A percentile compares a stretch with the other conserved stretches of the same genome.
Conservation (phyloP, 1,139 yeast genomes). For the Diutina pseudorugosa region DNA sequence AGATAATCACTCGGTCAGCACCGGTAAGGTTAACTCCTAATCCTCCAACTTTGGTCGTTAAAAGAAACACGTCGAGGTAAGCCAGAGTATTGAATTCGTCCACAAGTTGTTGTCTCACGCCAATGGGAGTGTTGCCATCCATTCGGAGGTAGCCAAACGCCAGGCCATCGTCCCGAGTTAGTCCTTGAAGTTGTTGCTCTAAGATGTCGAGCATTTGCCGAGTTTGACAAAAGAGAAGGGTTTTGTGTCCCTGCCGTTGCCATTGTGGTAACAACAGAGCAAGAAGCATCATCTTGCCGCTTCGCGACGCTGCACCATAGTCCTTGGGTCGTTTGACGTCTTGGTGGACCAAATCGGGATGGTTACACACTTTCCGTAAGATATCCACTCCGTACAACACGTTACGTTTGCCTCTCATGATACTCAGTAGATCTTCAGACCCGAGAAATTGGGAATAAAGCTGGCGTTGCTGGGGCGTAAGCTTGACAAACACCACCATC, state of each 20-base stretch:
- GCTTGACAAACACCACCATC: constrained; percentile 82
- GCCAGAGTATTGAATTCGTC: constrained; percentile 63
- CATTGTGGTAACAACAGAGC: constrained; percentile 65
- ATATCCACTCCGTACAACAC: constrained; percentile 86
- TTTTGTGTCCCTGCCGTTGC: constrained; percentile 67
- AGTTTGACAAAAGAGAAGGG: constrained; percentile 80
- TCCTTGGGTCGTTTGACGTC: constrained; percentile 30
- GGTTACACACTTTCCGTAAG: constrained; percentile 85
- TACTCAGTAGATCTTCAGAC: constrained; percentile 65
- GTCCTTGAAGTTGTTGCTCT: constrained; percentile 42
- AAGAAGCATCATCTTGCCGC: constrained; percentile 89
- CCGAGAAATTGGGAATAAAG: constrained; percentile 63
- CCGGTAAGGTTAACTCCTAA: constrained; percentile 90
- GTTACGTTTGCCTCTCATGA: constrained; percentile 65
- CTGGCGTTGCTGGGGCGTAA: constrained; percentile 65
- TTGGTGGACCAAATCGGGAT: constrained; percentile 75
- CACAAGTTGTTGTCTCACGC: constrained; percentile 62
- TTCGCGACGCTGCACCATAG: constrained; percentile 56
- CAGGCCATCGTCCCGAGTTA: constrained; percentile 16
- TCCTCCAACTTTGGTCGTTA: constrained; percentile 95
- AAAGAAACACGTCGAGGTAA: constrained; percentile 49
- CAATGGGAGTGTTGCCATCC: constrained; percentile 91
- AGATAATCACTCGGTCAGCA: constrained; percentile 87
- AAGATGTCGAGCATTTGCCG: constrained; percentile 87
- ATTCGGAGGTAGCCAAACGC: constrained; percentile 53